A percentile compares a stretch with the other conserved stretches of the same genome.
phyloP scores from a whole-genome alignment of 1,284 basidiomycete species.

The Ustilago trichophora region DNA sequence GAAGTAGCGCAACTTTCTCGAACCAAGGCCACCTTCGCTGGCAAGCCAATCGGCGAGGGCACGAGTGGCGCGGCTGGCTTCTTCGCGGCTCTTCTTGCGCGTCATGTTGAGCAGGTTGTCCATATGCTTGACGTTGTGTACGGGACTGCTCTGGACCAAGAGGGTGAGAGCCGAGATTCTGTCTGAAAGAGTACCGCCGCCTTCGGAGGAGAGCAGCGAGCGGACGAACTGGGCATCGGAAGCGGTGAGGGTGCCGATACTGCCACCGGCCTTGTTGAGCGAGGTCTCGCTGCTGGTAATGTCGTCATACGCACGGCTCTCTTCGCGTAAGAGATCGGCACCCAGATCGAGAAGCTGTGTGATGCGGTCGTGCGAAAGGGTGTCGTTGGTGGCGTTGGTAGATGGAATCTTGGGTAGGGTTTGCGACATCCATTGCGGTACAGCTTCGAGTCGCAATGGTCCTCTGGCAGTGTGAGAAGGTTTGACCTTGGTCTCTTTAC shows the following conservation, averaged over 20 bases:
- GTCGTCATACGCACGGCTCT: slow-evolving; percentile 53
- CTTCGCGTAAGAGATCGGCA: slow-evolving; percentile 46
- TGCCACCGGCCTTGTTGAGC: slow-evolving; percentile 42
- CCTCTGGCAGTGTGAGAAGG: slow-evolving; percentile 8
- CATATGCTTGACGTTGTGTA: slow-evolving; percentile 77
- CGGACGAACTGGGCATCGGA: slow-evolving; percentile 64
- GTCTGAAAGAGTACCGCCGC: slow-evolving; percentile 80
- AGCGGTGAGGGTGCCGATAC: slow-evolving; percentile 56
- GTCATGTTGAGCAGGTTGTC: slow-evolving; percentile 77
- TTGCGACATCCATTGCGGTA: slow-evolving; percentile 48
- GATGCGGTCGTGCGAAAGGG: slow-evolving; percentile 40
- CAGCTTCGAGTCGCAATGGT: slow-evolving; percentile 48
- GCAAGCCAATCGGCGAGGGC: slow-evolving; percentile 95
- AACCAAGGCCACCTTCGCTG: slow-evolving; percentile 78
- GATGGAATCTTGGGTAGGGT: slow-evolving; percentile 35
- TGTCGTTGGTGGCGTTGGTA: neutral
- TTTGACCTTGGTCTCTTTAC: slow-evolving; percentile 24
- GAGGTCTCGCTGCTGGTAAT: slow-evolving; percentile 56
- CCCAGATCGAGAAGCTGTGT: slow-evolving; percentile 51
- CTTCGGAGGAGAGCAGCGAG: slow-evolving; percentile 57
- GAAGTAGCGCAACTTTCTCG: slow-evolving; percentile 76
- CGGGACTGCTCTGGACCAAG: slow-evolving; percentile 86
- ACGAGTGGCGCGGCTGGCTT: slow-evolving; percentile 86
- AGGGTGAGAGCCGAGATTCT: slow-evolving; percentile 90
- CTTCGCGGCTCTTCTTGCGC: slow-evolving; percentile 87